Conservation (phyloP, 1,284 basidiomycete genomes). For the Fistulinella staudtii region DNA sequence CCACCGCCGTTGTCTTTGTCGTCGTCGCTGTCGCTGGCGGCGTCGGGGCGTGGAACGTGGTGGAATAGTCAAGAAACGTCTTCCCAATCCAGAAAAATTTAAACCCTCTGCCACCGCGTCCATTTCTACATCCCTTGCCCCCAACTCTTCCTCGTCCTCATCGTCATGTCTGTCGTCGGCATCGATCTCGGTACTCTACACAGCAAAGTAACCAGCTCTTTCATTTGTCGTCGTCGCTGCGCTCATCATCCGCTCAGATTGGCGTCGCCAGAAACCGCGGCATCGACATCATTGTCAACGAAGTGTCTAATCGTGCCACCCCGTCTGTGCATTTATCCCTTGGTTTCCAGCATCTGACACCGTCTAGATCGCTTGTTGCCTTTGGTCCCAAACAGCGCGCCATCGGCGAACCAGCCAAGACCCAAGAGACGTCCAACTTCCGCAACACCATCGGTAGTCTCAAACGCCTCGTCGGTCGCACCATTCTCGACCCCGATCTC, state of each 20-base stretch:
- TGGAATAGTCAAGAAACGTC: constrained; percentile 26
- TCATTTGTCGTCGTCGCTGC: background rate
- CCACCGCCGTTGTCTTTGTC: no score
- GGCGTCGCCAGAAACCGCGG: constrained; percentile 91
- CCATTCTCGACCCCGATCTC: constrained; percentile 73
- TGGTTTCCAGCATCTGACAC: background rate
- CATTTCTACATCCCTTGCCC: no score
- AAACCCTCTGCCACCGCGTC: constrained; percentile 20
- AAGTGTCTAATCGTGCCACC: constrained; percentile 91
- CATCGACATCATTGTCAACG: constrained; percentile 94
- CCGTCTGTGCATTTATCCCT: constrained; percentile 55
- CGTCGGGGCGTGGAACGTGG: constrained; percentile 19
- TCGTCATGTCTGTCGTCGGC: constrained; percentile 82
- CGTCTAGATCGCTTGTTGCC: constrained; percentile 78
- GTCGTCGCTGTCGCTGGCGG: constrained; percentile 1
- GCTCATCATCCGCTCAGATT: constrained; percentile 50
- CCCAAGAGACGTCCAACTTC: constrained; percentile 96
- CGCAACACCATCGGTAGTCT: constrained; percentile 90
- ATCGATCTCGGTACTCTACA: constrained; percentile 87
- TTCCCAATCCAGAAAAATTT: constrained; percentile 27
- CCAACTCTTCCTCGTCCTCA: no score
- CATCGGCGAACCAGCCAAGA: constrained; percentile 92
- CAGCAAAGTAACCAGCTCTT: constrained; percentile 59
- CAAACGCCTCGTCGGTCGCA: constrained; percentile 84
- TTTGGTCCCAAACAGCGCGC: constrained; percentile 86